Conservation (phyloP, 2,329 filamentous ascomycete species). For the Neopestalotiopsis sp. region DNA sequence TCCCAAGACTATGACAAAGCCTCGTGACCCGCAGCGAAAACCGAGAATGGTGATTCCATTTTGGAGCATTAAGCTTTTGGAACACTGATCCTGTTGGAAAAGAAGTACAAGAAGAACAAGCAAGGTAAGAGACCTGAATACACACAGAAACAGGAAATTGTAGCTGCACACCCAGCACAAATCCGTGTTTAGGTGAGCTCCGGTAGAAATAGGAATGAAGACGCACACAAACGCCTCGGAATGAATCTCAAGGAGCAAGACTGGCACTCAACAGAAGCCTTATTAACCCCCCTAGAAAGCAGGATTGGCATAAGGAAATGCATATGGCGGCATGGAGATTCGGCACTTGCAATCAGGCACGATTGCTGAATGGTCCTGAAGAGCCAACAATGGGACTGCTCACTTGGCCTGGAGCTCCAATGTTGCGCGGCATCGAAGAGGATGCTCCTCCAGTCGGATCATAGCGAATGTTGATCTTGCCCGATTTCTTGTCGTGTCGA, state of each 20-base stretch:
- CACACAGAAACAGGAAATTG: neutral
- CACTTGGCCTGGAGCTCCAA: conserved; percentile 70
- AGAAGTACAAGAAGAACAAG: neutral
- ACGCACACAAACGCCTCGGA: neutral
- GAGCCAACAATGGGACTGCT: conserved; percentile 59
- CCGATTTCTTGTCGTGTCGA: conserved; percentile 52
- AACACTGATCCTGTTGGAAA: neutral
- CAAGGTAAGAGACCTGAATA: neutral
- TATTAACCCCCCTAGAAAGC: no score
- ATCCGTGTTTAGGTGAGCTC: conserved; percentile 1
- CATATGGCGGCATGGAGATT: neutral
- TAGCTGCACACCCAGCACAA: conserved; percentile 4
- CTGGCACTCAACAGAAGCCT: neutral
- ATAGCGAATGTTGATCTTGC: conserved; percentile 55
- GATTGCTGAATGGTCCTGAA: conserved; percentile 15
- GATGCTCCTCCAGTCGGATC: conserved; percentile 55
- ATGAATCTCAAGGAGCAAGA: neutral
- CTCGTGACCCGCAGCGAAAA: neutral
- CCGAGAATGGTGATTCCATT: neutral
- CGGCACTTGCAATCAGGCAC: neutral
- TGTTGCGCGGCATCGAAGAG: conserved; percentile 45
- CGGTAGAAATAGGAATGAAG: neutral
- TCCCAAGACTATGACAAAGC: neutral
- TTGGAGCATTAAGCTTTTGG: neutral
- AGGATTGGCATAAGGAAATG: no score